Conservation (phyloP, 805 yeast genomes). For the Wickerhamomyces mucosus region DNA sequence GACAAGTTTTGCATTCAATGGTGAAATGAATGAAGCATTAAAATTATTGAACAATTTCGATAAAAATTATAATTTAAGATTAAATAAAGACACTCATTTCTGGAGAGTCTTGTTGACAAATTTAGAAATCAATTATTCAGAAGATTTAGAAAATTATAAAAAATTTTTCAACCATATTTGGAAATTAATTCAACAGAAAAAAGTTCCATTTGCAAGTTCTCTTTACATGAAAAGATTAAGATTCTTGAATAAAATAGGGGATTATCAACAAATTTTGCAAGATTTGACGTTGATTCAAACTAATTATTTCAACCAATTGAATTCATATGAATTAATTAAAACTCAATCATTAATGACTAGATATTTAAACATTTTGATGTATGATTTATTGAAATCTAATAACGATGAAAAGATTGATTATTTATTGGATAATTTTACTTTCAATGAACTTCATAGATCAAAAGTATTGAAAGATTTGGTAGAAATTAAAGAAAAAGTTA, state of each 20-base stretch:
- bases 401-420: neutral
- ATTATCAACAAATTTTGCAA: conserved; percentile 4
- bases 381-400: neutral
- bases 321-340: conserved; percentile 7
- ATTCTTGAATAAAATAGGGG: conserved; percentile 3
- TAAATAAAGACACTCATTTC: conserved; percentile 2
- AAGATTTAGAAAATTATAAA: conserved; percentile 1
- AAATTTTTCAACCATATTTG: conserved; percentile 9
- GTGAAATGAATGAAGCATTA: conserved; percentile 5
- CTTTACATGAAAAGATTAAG: neutral
- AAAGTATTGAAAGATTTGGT: neutral
- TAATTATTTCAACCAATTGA: conserved; percentile 3
- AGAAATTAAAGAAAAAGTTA: conserved; percentile 1
- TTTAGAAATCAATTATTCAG: conserved; percentile 4
- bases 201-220: conserved; percentile 4
- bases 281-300: conserved; percentile 9
- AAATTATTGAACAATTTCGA: conserved; percentile 9
- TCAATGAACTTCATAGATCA: neutral
- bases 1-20: conserved; percentile 12
- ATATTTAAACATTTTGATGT: conserved; percentile 3
- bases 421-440: neutral
- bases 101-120: conserved; percentile 12
- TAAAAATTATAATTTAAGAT: conserved; percentile 6
- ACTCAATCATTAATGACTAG: conserved; percentile 4
- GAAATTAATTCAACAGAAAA: conserved; percentile 8